Conservation (phyloP, 2,329 filamentous ascomycete species). For the Aureobasidium sp. region DNA sequence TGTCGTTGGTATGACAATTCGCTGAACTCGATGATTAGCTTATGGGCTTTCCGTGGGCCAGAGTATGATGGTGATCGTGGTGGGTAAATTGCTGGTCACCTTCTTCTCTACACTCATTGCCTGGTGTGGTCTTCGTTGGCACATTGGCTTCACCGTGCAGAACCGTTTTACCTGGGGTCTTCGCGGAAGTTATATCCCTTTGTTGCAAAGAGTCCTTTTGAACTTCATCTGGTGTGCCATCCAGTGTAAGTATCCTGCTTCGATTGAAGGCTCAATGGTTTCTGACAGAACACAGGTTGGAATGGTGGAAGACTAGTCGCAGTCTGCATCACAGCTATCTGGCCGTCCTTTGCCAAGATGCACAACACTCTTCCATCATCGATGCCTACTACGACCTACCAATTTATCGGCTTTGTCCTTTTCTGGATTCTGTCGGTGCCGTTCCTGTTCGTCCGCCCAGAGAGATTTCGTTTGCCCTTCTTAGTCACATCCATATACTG, state of each 20-base stretch:
- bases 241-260: not conserved
- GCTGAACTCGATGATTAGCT: not conserved
- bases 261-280: not conserved
- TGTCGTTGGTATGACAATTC: not conserved
- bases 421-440: conserved; percentile 1
- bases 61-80: conserved; percentile 6
- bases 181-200: not conserved
- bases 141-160: conserved; percentile 5
- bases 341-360: conserved; percentile 7
- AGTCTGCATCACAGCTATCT: conserved; percentile 2
- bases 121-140: conserved; percentile 6
- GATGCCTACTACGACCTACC: conserved; percentile 5
- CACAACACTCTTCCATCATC: not conserved
- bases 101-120: conserved; percentile 1
- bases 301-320: not conserved
- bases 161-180: conserved; percentile 1
- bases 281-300: not conserved
- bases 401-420: not conserved
- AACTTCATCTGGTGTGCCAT: conserved; percentile 7
- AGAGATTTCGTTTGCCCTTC: not conserved
- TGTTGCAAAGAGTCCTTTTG: not conserved
- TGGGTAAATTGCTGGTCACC: not conserved
- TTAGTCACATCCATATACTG: conserved; percentile 2
- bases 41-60: conserved; percentile 1
- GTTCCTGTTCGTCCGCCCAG: not conserved